Percentiles rank a stretch among this genome's conserved stretches.
Conservation (phyloP, 164 flowering plant species). For the Stephania japonica region DNA sequence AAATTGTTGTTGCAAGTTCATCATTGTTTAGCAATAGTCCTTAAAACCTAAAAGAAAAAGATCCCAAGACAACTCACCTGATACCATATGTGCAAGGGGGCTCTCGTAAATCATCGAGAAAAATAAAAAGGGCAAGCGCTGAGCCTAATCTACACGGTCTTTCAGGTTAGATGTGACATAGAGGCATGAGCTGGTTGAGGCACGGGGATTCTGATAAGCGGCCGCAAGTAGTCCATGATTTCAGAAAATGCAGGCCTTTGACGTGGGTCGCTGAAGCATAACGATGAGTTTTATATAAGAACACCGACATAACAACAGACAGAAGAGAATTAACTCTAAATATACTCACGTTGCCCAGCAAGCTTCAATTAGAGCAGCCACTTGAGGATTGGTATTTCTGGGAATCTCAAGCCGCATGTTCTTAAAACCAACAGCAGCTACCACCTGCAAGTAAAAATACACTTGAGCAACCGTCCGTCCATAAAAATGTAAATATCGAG, state of each 20-base stretch:
- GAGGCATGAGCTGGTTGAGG: constrained; percentile 41
- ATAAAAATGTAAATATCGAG: neutral
- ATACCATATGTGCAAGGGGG: constrained; percentile 15
- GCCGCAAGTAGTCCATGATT: constrained; percentile 65
- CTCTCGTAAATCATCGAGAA: constrained; percentile 19
- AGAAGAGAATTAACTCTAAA: too few relatives aligned
- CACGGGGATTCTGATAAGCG: constrained; percentile 47
- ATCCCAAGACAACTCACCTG: constrained; percentile 21
- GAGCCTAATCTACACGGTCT: constrained; percentile 5
- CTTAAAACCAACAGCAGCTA: constrained; percentile 86
- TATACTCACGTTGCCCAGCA: constrained; percentile 81
- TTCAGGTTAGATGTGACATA: constrained; percentile 28
- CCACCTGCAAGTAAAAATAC: constrained; percentile 46
- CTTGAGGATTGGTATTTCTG: constrained; percentile 53
- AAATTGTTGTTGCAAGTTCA: neutral
- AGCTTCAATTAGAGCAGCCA: constrained; percentile 66
- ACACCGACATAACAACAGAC: neutral
- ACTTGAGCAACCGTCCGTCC: neutral
- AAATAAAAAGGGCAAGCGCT: constrained; percentile 29
- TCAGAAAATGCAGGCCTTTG: constrained; percentile 73
- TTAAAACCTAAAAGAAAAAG: neutral
- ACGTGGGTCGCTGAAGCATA: constrained; percentile 76
- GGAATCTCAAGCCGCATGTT: constrained; percentile 83
- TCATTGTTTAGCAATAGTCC: neutral
- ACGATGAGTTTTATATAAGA: neutral